A percentile compares a stretch with the other conserved stretches of the same genome.
phyloP scores from a whole-genome alignment of 2,329 filamentous ascomycete species.

The Lachnellula willkommii region DNA sequence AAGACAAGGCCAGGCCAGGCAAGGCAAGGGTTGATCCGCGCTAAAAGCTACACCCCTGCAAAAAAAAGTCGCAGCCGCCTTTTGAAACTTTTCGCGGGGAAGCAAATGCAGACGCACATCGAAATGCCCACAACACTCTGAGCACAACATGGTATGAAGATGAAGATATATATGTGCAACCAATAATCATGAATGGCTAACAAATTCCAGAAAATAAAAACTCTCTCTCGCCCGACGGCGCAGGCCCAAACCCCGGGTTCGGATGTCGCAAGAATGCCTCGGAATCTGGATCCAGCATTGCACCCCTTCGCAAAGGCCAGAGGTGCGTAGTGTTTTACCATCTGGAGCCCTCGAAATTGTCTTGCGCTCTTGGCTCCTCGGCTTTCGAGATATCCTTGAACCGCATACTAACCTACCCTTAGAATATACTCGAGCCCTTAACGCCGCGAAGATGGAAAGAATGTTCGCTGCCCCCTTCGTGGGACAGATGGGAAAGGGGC shows the following conservation, averaged over 20 bases:
- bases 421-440: constrained; percentile 72
- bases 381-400: too few species aligned
- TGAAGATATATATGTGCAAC: neutral
- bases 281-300: constrained; percentile 75
- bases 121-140: constrained; percentile 17
- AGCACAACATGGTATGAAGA: constrained; percentile 27
- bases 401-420: too few species aligned
- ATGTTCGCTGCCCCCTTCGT: constrained; percentile 87
- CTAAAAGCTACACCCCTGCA: constrained; percentile 20
- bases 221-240: constrained; percentile 59
- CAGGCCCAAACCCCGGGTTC: constrained; percentile 63
- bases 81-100: constrained; percentile 9
- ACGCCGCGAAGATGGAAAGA: constrained; percentile 87
- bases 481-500: constrained; percentile 78
- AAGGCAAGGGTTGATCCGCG: constrained; percentile 7
- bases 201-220: constrained; percentile 51
- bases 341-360: too few species aligned
- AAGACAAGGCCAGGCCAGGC: neutral
- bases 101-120: neutral
- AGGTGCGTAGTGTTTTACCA: constrained; percentile 2
- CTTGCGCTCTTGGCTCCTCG: too few species aligned
- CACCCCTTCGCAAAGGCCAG: constrained; percentile 88
- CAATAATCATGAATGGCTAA: neutral
- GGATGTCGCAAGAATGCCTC: constrained; percentile 58
- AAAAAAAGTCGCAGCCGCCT: constrained; percentile 15